phyloP scores from a whole-genome alignment of 2,329 filamentous ascomycete species.

The Colletotrichum orchidophilum region DNA sequence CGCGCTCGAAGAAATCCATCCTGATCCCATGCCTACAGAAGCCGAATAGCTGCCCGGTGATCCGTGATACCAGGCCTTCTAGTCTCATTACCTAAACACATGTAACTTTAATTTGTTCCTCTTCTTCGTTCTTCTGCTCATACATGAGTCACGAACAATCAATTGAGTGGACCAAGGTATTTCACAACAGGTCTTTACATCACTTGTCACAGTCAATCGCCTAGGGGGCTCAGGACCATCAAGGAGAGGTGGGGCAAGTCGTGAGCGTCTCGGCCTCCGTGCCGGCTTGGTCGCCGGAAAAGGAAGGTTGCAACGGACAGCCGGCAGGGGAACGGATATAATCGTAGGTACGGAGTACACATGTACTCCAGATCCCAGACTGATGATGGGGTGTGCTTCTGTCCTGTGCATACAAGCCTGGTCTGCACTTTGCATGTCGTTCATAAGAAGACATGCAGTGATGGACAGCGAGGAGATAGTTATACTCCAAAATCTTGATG shows the following conservation, averaged over 20 bases:
- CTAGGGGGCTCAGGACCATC: too few species aligned
- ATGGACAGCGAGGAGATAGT: not conserved
- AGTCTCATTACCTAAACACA: too few species aligned
- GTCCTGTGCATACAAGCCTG: not conserved
- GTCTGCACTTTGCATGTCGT: not conserved
- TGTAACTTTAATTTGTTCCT: too few species aligned
- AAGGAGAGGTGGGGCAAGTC: not conserved
- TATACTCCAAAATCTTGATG: too few species aligned
- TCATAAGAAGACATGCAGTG: not conserved
- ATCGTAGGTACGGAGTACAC: too few species aligned
- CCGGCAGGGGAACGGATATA: not conserved
- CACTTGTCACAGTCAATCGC: not conserved
- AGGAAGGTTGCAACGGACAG: not conserved
- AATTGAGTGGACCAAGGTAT: not conserved
- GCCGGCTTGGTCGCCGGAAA: not conserved
- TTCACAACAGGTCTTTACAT: not conserved
- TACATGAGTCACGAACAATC: not conserved
- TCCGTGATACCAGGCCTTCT: too few species aligned
- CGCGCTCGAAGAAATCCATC: not conserved
- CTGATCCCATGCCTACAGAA: not conserved
- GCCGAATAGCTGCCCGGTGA: not conserved
- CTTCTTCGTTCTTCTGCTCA: not conserved
- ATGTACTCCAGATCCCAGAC: not conserved
- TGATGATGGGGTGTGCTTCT: not conserved
- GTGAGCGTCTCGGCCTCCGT: not conserved